phyloP scores from a whole-genome alignment of 2,329 filamentous ascomycete genomes.

The Chaetomiaceae sp. region DNA sequence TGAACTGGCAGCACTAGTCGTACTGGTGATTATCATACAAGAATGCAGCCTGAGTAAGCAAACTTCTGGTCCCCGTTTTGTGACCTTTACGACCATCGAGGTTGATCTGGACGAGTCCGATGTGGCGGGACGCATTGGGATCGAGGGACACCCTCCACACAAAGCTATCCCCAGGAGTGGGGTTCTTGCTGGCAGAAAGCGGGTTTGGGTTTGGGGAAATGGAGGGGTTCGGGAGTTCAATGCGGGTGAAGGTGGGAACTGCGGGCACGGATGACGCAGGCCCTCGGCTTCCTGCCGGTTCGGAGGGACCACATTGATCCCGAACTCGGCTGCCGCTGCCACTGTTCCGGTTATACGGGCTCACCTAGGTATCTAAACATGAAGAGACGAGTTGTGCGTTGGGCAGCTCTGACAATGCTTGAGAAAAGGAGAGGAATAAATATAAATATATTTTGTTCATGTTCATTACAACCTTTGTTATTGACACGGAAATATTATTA shows the following conservation, averaged over 20 bases:
- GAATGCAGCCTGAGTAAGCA: no score
- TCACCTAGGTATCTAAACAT: no score
- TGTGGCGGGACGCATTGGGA: no score
- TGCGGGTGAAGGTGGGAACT: slow-evolving; percentile 3
- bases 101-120: no score
- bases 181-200: background rate
- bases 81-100: no score
- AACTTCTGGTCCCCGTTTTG: no score
- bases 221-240: slow-evolving; percentile 21
- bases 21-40: no score
- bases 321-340: background rate
- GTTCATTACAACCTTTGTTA: background rate
- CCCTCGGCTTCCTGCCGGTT: background rate
- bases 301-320: slow-evolving; percentile 18
- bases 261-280: slow-evolving; percentile 6
- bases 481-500: background rate
- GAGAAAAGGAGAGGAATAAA: background rate
- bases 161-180: no score
- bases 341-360: slow-evolving; percentile 4
- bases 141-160: no score
- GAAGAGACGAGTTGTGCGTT: no score
- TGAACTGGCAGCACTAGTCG: no score
- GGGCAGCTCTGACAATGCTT: no score
- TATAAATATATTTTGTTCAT: background rate
- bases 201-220: slow-evolving; percentile 1